Evolutionary conservation across 2,329 filamentous ascomycete genomes (phyloP).

Genomic region (Exophiala bonariae): DNA sequence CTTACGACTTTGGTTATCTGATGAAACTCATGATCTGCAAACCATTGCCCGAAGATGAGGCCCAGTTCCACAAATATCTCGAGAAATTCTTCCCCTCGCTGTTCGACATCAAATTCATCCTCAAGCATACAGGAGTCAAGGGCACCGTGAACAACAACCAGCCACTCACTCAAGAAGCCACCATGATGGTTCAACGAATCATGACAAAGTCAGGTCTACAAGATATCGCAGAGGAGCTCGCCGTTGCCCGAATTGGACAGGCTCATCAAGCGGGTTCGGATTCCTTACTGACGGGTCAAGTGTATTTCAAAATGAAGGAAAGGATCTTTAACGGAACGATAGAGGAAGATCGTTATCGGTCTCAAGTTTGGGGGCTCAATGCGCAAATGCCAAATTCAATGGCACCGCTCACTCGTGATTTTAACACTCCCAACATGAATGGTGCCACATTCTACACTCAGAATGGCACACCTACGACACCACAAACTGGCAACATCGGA

Average conservation of each 20-base stretch:
- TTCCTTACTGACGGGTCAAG: constrained; percentile 85
- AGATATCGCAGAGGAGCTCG: constrained; percentile 89
- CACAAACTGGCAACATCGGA: constrained; percentile 56
- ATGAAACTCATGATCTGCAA: constrained; percentile 82
- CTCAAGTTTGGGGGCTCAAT: constrained; percentile 91
- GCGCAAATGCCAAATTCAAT: constrained; percentile 59
- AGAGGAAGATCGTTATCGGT: constrained; percentile 73
- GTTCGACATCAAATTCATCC: constrained; percentile 95
- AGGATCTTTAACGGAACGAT: constrained; percentile 84
- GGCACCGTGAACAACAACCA: constrained; percentile 66
- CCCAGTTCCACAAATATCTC: constrained; percentile 84
- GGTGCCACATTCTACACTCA: constrained; percentile 50
- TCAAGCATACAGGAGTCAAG: constrained; percentile 80
- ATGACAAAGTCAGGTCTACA: constrained; percentile 90
- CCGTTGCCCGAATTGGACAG: constrained; percentile 81
- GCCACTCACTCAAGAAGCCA: constrained; percentile 63
- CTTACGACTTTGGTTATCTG: constrained; percentile 96
- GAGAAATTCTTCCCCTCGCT: constrained; percentile 90
- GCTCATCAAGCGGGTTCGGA: constrained; percentile 94
- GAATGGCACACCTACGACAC: constrained; percentile 66
- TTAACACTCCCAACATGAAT: constrained; percentile 52
- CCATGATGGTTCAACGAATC: constrained; percentile 77
- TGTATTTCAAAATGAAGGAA: constrained; percentile 91
- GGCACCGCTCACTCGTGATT: constrained; percentile 36
- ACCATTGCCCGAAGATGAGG: constrained; percentile 82